A percentile compares a stretch with the other conserved stretches of the same genome.
phyloP scores from a whole-genome alignment of 2,329 filamentous ascomycete genomes.

The Colletotrichum trifolii region DNA sequence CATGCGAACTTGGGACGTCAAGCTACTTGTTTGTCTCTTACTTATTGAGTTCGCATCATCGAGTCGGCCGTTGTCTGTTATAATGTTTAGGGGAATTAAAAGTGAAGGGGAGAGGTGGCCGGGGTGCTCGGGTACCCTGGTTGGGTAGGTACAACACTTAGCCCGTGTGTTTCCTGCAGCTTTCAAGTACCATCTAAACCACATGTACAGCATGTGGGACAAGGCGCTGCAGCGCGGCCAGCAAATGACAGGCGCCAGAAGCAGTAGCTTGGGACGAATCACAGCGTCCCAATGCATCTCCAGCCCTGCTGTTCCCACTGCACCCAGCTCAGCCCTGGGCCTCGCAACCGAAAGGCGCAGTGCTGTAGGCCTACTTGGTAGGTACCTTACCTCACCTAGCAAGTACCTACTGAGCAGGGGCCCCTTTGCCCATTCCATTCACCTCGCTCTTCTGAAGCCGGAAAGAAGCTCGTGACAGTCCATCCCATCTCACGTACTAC shows the following conservation, averaged over 20 bases:
- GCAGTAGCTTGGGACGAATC: slow-evolving; percentile 31
- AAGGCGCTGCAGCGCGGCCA: slow-evolving; percentile 2
- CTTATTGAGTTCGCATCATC: slow-evolving; percentile 35
- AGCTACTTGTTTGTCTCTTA: background rate
- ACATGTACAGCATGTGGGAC: background rate
- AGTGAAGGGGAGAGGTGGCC: background rate
- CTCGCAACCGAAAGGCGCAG: slow-evolving; percentile 21
- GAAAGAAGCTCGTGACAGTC: slow-evolving; percentile 4
- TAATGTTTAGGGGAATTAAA: slow-evolving; percentile 28
- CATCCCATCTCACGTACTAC: background rate
- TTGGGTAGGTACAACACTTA: slow-evolving; percentile 1
- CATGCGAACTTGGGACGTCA: slow-evolving; percentile 20
- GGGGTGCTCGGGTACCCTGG: background rate
- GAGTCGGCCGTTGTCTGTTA: slow-evolving; percentile 16
- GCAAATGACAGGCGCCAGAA: slow-evolving; percentile 28
- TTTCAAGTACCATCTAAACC: too few species aligned
- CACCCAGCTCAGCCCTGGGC: slow-evolving; percentile 14
- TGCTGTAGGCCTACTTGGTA: slow-evolving; percentile 22
- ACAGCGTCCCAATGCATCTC: slow-evolving; percentile 4
- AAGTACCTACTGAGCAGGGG: too few species aligned
- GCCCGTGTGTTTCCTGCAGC: too few species aligned
- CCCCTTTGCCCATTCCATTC: too few species aligned
- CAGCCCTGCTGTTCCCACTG: slow-evolving; percentile 1
- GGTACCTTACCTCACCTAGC: background rate
- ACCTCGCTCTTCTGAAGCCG: background rate